A percentile compares a stretch with the other conserved stretches of the same genome.
Evolutionary conservation across 352 stramenopile species (phyloP).

Genomic region (Phytopythium boreale): DNA sequence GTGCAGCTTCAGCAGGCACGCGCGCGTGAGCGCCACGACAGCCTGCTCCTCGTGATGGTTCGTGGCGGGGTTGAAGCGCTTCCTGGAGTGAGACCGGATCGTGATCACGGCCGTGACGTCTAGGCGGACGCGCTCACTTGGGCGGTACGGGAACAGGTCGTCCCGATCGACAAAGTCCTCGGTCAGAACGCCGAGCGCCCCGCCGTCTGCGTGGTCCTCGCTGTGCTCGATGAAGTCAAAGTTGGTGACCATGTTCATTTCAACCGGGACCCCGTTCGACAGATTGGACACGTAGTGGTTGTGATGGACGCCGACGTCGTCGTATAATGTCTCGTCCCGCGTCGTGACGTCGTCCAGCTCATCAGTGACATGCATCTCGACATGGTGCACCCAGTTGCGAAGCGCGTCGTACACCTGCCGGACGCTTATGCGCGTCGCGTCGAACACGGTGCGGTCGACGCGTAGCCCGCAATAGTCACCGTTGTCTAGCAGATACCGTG

Average conservation of each 20-base stretch:
- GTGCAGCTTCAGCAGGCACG: constrained; percentile 13
- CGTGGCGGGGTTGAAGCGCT: constrained; percentile 7
- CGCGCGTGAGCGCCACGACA: constrained; percentile 23
- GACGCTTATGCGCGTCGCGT: constrained; percentile 22
- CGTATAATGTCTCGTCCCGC: constrained; percentile 47
- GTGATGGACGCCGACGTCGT: constrained; percentile 30
- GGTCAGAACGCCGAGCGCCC: constrained; percentile 23
- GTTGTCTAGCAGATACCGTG: constrained; percentile 25
- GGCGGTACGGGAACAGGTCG: constrained; percentile 29
- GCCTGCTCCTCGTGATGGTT: constrained; percentile 11
- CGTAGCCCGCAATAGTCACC: constrained; percentile 30
- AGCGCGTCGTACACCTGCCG: constrained; percentile 39
- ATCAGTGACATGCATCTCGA: constrained; percentile 55
- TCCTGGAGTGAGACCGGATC: constrained; percentile 15
- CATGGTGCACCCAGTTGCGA: constrained; percentile 29
- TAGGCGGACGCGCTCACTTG: constrained; percentile 20
- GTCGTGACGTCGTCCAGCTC: constrained; percentile 40
- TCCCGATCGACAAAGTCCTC: constrained; percentile 33
- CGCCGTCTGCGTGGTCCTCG: constrained; percentile 21
- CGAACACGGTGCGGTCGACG: constrained; percentile 40
- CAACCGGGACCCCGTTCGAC: constrained; percentile 18
- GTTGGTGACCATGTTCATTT: constrained; percentile 34
- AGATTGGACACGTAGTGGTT: constrained; percentile 34
- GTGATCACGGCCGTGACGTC: constrained; percentile 25
- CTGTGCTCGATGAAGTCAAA: constrained; percentile 20